These are phyloP conservation scores for Diaporthe destruens DNA, from an alignment of 2,329 filamentous ascomycete genomes.

Conservation along the genomic window DNA sequence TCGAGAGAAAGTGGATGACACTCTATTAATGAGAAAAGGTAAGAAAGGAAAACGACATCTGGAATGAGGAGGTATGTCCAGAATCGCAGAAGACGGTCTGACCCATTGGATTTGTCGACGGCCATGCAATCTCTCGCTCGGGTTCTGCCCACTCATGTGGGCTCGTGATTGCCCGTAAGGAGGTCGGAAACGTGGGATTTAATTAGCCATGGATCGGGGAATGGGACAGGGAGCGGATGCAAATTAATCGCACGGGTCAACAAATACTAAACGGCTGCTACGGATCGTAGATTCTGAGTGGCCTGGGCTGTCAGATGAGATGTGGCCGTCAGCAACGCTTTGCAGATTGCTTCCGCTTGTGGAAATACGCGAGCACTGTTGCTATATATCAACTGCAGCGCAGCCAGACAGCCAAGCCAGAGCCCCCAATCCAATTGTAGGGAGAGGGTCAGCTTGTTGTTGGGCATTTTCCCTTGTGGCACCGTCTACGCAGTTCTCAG, in stretches of 20 bases:
- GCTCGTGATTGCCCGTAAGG: background rate
- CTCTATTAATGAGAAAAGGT: background rate
- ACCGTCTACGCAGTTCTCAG: background rate
- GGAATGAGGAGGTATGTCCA: background rate
- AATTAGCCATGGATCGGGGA: conserved; percentile 12
- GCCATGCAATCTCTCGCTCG: background rate
- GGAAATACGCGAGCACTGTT: background rate
- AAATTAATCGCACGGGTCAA: background rate
- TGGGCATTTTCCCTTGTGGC: background rate
- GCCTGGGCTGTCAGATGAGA: conserved; percentile 1
- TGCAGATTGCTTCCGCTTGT: conserved; percentile 24
- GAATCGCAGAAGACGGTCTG: background rate
- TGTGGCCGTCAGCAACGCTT: conserved; percentile 1
- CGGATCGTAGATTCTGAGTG: conserved; percentile 13
- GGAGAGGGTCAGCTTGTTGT: conserved; percentile 10
- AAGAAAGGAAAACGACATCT: no score
- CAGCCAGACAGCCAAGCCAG: conserved; percentile 24
- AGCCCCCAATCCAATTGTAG: background rate
- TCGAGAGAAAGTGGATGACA: background rate
- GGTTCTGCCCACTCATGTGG: background rate
- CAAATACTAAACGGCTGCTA: conserved; percentile 5
- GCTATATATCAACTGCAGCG: conserved; percentile 25
- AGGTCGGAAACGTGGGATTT: background rate
- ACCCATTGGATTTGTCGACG: background rate
- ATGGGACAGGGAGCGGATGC: conserved; percentile 29